phyloP scores from a whole-genome alignment of 345 rosid genomes.

The Rhodamnia rubescens region DNA sequence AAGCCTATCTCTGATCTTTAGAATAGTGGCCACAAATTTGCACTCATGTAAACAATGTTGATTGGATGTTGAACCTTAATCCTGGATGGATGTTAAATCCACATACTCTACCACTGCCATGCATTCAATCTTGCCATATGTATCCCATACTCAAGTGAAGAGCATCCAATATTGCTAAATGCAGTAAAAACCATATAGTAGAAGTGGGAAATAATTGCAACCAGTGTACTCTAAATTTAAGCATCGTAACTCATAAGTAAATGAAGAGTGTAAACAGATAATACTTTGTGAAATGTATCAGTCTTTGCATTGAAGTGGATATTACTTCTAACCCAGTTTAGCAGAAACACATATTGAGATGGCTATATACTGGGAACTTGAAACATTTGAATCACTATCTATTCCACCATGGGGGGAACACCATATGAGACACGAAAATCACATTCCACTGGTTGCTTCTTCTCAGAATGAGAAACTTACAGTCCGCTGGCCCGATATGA shows the following conservation, averaged over 20 bases:
- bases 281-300: not conserved
- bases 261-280: not conserved
- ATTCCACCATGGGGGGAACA: not conserved
- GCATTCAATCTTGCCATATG: not conserved
- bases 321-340: not conserved
- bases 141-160: not conserved
- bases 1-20: not conserved
- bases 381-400: not conserved
- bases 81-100: not conserved
- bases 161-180: not conserved
- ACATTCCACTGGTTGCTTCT: not conserved
- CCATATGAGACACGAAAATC: not conserved
- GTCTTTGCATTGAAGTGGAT: not conserved
- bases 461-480: conserved; percentile 40
- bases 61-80: not conserved
- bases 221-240: not conserved
- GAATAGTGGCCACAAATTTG: not conserved
- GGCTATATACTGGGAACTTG: not conserved
- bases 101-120: not conserved
- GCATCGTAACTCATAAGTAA: not conserved
- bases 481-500: conserved; percentile 94
- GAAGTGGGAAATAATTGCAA: not conserved
- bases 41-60: not conserved
- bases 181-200: not conserved
- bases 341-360: not conserved